Base-by-base conservation (phyloP, 2,329 filamentous ascomycete species). In the Penicillium hesseltinei region DNA sequence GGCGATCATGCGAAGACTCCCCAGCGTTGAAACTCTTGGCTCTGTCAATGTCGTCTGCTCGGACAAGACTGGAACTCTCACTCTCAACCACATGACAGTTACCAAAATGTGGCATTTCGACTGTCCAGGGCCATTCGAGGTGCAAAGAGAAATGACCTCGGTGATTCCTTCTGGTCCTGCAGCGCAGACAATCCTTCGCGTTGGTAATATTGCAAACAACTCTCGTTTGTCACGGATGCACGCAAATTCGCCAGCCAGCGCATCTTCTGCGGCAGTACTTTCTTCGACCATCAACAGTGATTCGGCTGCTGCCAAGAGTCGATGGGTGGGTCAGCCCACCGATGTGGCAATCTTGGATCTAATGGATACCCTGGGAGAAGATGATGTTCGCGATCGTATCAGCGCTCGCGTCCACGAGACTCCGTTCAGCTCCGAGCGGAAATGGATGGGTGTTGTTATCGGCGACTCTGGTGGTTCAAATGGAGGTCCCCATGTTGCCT, bases 41-140 rank as follows among this genome's bases (percentile, higher is more conserved):
- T 97, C 92, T n/a, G 94, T 99, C 58, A 99, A 97, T 69, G 92
- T 99, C n/a, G 91, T 99, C 7, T 99, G 95, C 78, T 97, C 92
- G 65, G 94, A 99, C 80, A 99, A 99, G 78, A 99, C 94, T 43
- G 91, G 93, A 33, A 99, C 94, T 1, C 79, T 99, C 59, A 99
- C 94, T 0, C 92, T 92, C 71, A 99, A 97, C 71, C 94, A 99
- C 72, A 97, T 99, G 94, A 96, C 94, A 0, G 92, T 92, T 0
- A 92, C 92, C 17, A 96, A 94, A 70, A 87, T 99, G 80, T 99
- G 94, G 94, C 90, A 93, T 72, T 96, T 96, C 73, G 91, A 92
- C 62, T 83, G 84, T 43, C 64, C 75, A 6, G 72, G 78, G 55
- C 82, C 85, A 7, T 79, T 85, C 36, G 82, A 86, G 51, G 79